Evolutionary conservation across 257 asterid genomes (phyloP), one percentile per base, ranked within the genome.

Genomic region (Jacaranda copaia): DNA sequence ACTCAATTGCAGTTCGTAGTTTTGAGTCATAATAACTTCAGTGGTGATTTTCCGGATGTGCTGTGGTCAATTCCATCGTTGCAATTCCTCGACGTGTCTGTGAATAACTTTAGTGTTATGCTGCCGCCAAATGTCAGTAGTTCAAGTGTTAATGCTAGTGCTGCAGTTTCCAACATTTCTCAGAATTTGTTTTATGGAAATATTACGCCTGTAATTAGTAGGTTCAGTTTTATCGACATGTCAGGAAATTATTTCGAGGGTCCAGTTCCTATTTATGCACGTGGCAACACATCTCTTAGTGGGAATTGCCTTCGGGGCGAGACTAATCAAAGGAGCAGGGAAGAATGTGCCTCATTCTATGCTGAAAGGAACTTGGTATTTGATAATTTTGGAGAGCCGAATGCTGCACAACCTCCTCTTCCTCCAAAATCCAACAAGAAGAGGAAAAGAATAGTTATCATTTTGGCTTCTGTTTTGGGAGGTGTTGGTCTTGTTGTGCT

Each of bases 201-300:
- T 81, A 80, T 96, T 69, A 83, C 93, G 11, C 70, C 91, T 52
- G 83, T 88, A 11, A 53, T 88, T 68, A 79, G 73, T 70, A 81
- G 95, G 75, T 89, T 89, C 77, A 51, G 89, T 73, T 82, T 78
- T 59, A 69, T 86, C 42, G 96, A 96, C 81, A 76, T 89, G 78
- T 90, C 97, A 0, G 88, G 87, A 5, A 96, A 96, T 80, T 93
- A 91, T 82, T 88, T 96, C 36, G 88, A 93, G 88, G 97, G 99
- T 6, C 85, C 64, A 3, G 83, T 86, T 82, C 97, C 96, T 2
- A 75, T 35, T 77, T 85, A 84, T 75, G 96, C 89, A 64, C 89
- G 73, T 75, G 82, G 79, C 73, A 85, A 81, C 46, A 78, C 76
- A 35, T 70, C 88, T 6, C 74, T 88, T 36, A 49, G 36, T 59